Conservation (phyloP, 2,329 filamentous ascomycete species). For the Aspergillus chevalieri region DNA sequence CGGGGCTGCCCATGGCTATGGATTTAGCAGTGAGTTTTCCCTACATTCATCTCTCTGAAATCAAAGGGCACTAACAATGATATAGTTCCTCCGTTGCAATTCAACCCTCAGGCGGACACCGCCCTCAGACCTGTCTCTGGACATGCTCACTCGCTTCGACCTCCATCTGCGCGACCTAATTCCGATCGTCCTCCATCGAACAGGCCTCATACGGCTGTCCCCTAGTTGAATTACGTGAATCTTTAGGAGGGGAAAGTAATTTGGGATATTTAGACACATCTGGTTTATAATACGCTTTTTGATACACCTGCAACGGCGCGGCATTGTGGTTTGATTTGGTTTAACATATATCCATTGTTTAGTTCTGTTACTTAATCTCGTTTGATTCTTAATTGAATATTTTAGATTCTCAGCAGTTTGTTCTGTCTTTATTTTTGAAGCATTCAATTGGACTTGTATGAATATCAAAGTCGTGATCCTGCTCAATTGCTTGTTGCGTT, state of each 20-base stretch:
- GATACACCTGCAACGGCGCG: not conserved
- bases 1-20: conserved; percentile 43
- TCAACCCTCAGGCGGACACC: conserved; percentile 6
- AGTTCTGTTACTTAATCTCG: not conserved
- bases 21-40: conserved; percentile 40
- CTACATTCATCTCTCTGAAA: not conserved
- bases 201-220: not conserved
- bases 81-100: conserved; percentile 16
- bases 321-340: not conserved
- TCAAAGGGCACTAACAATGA: conserved; percentile 1
- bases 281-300: not conserved
- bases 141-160: not conserved
- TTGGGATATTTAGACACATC: not conserved
- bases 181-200: conserved; percentile 11
- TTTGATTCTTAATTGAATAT: not conserved
- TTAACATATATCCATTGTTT: not conserved
- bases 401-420: not conserved
- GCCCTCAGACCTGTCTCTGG: conserved; percentile 8
- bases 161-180: conserved; percentile 9
- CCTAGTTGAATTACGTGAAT: not conserved
- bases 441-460: not conserved
- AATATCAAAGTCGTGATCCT: no score
- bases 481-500: no score
- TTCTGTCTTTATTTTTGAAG: not conserved
- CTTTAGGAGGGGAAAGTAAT: not conserved